Conservation (phyloP, 768 basidiomycete genomes). For the Auriculariales sp. region DNA sequence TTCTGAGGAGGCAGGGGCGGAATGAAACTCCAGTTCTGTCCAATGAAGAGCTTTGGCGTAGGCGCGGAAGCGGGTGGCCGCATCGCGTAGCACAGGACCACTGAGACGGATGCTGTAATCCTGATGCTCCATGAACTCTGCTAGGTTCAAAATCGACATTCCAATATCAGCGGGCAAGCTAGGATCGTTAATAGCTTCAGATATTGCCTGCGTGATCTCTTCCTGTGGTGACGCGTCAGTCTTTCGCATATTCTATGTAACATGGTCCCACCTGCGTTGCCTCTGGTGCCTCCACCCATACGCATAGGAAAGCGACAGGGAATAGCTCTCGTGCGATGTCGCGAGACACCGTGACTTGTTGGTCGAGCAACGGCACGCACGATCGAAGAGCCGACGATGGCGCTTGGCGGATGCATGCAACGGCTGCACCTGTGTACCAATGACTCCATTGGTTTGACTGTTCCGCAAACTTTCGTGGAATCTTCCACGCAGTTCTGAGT, state of each 20-base stretch:
- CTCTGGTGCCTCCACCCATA: slow-evolving; percentile 32
- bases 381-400: slow-evolving; percentile 32
- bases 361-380: slow-evolving; percentile 26
- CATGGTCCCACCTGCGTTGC: slow-evolving; percentile 19
- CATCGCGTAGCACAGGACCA: slow-evolving; percentile 26
- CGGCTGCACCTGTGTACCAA: slow-evolving; percentile 28
- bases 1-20: slow-evolving; percentile 20
- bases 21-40: slow-evolving; percentile 33
- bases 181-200: slow-evolving; percentile 17
- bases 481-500: slow-evolving; percentile 31
- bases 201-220: slow-evolving; percentile 28
- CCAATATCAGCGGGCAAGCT: slow-evolving; percentile 23
- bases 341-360: slow-evolving; percentile 28
- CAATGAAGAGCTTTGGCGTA: slow-evolving; percentile 37
- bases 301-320: slow-evolving; percentile 36
- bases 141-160: slow-evolving; percentile 28
- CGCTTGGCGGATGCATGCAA: slow-evolving; percentile 32
- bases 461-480: slow-evolving; percentile 22
- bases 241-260: background rate
- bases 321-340: slow-evolving; percentile 28
- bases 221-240: too few species aligned
- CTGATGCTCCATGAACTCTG: slow-evolving; percentile 38
- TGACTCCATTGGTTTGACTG: slow-evolving; percentile 27
- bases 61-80: slow-evolving; percentile 29
- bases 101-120: slow-evolving; percentile 31